Evolutionary conservation across 164 flowering plant genomes (phyloP), one percentile per base, ranked within the genome.

Genomic region (Stephania japonica): DNA sequence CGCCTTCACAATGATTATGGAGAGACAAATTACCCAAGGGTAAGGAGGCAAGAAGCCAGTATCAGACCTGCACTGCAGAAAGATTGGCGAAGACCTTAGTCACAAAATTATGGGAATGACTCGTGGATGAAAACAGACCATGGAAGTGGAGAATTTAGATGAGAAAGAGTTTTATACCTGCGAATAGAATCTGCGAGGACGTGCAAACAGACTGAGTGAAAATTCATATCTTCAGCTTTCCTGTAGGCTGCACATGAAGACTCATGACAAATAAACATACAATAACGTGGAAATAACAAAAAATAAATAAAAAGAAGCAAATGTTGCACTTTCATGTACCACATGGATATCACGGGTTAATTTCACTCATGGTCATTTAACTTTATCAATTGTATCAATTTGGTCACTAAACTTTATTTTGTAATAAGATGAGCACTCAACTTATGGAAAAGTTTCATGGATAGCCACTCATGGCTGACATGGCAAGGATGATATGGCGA

Each of bases 161-260:
- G 26, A 74, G 76, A 53, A 75, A 72, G 67, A 1, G 72, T 68
- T 65, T 53, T 38, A 63, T 80, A 96, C 99, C 99, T 96, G 76
- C 98, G 90, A 70, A 96, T 92, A 65, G 98, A 96, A 86, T 96
- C 99, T 72, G 99, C 97, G 73, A 96, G 87, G 79, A 96, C 99
- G 81, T 96, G 99, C 78, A 96, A 76, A 85, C 91, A 96, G 78
- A 96, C 92, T 0, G 99, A 91, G 80, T 96, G 99, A 78, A 88
- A 80, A 75, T 96, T 96, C 95, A 93, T 91, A 82, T 96, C 99
- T 84, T 96, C 99, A 67, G 99, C 90, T 71, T 86, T 93, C 81
- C 97, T 85, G 85, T 96, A 96, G 6, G 83, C 98, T 96, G 87
- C 81, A 82, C 68, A 62, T 10, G 75, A 7, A 73, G 18, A 53